Percentiles rank a stretch among this genome's conserved stretches.
Conservation (phyloP, 2,329 filamentous ascomycete genomes). For the Eutypella sp. region DNA sequence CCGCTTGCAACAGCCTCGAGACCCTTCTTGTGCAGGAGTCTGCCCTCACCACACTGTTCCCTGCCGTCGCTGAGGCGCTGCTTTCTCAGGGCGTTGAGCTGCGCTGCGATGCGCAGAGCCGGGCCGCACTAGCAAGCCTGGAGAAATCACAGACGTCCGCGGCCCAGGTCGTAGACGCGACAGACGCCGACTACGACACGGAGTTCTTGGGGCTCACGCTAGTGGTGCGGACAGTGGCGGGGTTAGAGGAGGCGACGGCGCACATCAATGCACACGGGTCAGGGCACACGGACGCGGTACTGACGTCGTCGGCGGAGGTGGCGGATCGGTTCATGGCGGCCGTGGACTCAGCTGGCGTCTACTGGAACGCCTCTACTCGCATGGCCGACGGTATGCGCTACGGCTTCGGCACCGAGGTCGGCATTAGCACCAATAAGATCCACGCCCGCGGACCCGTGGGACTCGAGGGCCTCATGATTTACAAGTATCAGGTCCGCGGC, state of each 20-base stretch:
- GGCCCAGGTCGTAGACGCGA: slow-evolving; percentile 57
- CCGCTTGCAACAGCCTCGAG: slow-evolving; percentile 93
- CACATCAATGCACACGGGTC: slow-evolving; percentile 94
- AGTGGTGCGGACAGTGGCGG: slow-evolving; percentile 73
- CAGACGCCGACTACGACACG: slow-evolving; percentile 71
- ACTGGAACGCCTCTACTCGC: slow-evolving; percentile 93
- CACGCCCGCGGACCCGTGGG: slow-evolving; percentile 91
- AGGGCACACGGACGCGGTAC: slow-evolving; percentile 88
- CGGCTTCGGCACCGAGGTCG: slow-evolving; percentile 96
- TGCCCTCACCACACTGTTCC: slow-evolving; percentile 63
- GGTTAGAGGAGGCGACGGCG: slow-evolving; percentile 64
- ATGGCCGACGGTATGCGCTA: slow-evolving; percentile 97
- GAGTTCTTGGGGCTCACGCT: slow-evolving; percentile 85
- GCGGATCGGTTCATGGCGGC: slow-evolving; percentile 80
- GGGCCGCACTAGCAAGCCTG: slow-evolving; percentile 54
- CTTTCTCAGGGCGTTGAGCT: slow-evolving; percentile 73
- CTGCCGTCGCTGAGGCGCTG: slow-evolving; percentile 68
- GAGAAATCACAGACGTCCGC: slow-evolving; percentile 31
- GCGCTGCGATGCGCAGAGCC: slow-evolving; percentile 69
- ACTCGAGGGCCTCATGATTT: slow-evolving; percentile 90
- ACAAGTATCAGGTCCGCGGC: slow-evolving; percentile 90
- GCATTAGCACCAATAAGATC: slow-evolving; percentile 98
- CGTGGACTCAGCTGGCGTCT: slow-evolving; percentile 86
- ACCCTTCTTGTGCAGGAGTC: slow-evolving; percentile 79
- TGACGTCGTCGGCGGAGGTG: slow-evolving; percentile 62